These are phyloP conservation scores for Comarum palustre DNA, from an alignment of 306 rosid species.

Conservation along the genomic window DNA sequence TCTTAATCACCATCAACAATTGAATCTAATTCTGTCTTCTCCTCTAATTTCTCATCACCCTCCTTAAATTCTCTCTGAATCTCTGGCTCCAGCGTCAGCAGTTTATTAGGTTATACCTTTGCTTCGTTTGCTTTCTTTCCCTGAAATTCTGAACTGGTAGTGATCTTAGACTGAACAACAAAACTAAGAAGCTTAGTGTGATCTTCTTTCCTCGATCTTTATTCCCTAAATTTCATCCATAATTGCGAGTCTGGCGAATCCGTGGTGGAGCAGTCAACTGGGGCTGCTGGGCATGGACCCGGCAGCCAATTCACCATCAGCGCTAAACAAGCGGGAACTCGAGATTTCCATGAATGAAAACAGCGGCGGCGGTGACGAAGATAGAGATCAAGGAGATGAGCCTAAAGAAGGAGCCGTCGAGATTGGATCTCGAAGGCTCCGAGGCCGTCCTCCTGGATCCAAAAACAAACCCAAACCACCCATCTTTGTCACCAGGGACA, in stretches of 20 bases:
- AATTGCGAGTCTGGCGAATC: slow-evolving; percentile 72
- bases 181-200: not conserved
- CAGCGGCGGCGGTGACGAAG: slow-evolving; percentile 51
- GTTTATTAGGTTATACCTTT: slow-evolving; percentile 2
- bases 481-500: slow-evolving; percentile 76
- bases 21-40: slow-evolving; percentile 41
- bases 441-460: slow-evolving; percentile 95
- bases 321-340: slow-evolving; percentile 43
- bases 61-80: not conserved
- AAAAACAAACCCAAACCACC: slow-evolving; percentile 95
- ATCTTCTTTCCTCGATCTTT: not conserved
- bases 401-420: slow-evolving; percentile 84
- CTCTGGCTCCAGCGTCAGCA: not conserved
- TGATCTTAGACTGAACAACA: not conserved
- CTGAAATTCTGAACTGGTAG: not conserved
- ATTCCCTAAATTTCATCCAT: not conserved
- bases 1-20: slow-evolving; percentile 27
- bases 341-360: slow-evolving; percentile 54
- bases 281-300: slow-evolving; percentile 78
- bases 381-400: slow-evolving; percentile 53
- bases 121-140: not conserved
- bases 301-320: slow-evolving; percentile 50
- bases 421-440: slow-evolving; percentile 63
- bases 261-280: slow-evolving; percentile 87
- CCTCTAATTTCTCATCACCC: not conserved